Evolutionary conservation across 106 monocot genomes (phyloP).

Genomic region (Dioscorea alata): DNA sequence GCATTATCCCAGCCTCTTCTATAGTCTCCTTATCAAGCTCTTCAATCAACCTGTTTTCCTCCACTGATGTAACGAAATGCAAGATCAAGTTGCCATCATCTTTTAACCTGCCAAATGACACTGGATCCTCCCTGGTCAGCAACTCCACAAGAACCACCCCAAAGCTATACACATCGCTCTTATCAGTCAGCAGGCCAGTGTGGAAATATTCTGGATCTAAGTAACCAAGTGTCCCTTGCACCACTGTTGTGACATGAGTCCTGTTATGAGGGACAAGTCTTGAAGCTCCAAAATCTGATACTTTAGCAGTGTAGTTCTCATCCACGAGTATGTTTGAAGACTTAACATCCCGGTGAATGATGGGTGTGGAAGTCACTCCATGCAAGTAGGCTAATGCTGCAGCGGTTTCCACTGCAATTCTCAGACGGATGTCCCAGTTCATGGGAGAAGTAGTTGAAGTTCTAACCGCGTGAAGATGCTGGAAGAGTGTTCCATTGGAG

Average conservation of each 20-base stretch:
- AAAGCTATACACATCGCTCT: conserved; percentile 65
- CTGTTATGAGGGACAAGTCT: conserved; percentile 24
- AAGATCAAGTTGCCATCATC: conserved; percentile 15
- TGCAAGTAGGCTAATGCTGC: conserved; percentile 38
- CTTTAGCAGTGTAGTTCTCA: conserved; percentile 30
- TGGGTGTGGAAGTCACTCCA: conserved; percentile 16
- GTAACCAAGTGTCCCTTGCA: conserved; percentile 40
- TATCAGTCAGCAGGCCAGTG: conserved; percentile 21
- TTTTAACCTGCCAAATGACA: conserved; percentile 15
- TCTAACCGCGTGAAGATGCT: conserved; percentile 16
- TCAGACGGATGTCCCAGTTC: conserved; percentile 32
- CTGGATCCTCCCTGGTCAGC: conserved; percentile 32
- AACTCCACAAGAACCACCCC: conserved; percentile 55
- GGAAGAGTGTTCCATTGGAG: conserved; percentile 43
- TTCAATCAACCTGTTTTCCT: conserved; percentile 6
- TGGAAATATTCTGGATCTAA: conserved; percentile 42
- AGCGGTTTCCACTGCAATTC: conserved; percentile 27
- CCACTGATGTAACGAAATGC: conserved; percentile 9
- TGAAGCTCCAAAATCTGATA: conserved; percentile 49
- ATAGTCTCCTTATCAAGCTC: conserved; percentile 15
- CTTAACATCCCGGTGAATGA: conserved; percentile 44
- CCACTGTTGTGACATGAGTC: conserved; percentile 24
- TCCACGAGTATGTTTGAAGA: conserved; percentile 41
- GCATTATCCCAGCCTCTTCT: conserved; percentile 23
- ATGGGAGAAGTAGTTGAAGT: neutral